A percentile compares a stretch with the other conserved stretches of the same genome.
phyloP scores from a whole-genome alignment of 495 filamentous ascomycete species.

The Trichocladium antarcticum region DNA sequence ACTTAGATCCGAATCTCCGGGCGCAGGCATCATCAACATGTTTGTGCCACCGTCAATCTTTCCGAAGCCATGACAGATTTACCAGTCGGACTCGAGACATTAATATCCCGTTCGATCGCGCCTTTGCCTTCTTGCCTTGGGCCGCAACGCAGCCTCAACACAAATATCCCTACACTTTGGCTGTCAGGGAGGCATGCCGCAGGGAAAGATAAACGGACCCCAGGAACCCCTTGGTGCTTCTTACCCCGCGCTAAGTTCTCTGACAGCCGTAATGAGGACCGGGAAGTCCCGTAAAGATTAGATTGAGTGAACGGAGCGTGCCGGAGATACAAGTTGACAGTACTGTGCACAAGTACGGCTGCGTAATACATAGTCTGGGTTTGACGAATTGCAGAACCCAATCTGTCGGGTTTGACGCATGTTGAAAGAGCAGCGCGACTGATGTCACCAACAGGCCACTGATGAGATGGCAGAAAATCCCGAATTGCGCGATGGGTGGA shows the following conservation, averaged over 20 bases:
- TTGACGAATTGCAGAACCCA: background rate
- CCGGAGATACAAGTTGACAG: background rate
- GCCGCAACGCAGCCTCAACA: too few relatives aligned
- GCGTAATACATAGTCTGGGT: background rate
- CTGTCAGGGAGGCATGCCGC: conserved; percentile 19
- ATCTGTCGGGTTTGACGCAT: conserved; percentile 1
- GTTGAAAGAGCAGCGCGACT: background rate
- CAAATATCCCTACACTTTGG: conserved; percentile 1
- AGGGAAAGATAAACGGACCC: conserved; percentile 13
- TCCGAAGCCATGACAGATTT: background rate
- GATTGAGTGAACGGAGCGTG: background rate
- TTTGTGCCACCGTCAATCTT: background rate
- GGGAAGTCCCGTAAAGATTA: background rate
- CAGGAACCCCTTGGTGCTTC: background rate
- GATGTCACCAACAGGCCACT: conserved; percentile 8
- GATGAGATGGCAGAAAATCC: too few relatives aligned
- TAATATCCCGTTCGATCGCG: too few relatives aligned
- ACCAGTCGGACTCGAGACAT: too few relatives aligned
- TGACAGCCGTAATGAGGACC: too few relatives aligned
- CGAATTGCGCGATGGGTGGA: background rate
- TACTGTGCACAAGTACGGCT: background rate
- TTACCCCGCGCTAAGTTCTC: conserved; percentile 25
- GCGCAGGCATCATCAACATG: background rate
- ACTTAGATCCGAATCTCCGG: background rate
- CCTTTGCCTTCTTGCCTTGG: too few relatives aligned